Evolutionary conservation across 176 grass and related monocot species (phyloP).

Genomic region (Miscanthus lutarioriparius): DNA sequence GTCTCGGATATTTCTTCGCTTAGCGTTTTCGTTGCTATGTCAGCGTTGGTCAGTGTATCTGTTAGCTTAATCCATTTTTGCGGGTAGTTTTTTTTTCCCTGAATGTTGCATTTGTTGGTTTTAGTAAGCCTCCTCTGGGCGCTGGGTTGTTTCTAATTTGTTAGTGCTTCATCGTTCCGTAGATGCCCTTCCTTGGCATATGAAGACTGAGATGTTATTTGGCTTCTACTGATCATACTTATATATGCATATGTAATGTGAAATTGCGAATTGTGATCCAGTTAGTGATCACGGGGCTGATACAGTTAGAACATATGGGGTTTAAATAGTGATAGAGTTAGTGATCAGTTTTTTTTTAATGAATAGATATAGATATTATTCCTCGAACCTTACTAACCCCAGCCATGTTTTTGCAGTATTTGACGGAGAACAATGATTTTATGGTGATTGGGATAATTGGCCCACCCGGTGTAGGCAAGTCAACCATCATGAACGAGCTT

Average conservation of each 20-base stretch:
- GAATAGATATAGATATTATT: not conserved
- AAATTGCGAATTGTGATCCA: not conserved
- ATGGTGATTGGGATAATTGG: constrained; percentile 89
- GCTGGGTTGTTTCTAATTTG: not conserved
- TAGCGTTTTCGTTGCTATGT: not conserved
- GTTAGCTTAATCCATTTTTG: not conserved
- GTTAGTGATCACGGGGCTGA: not conserved
- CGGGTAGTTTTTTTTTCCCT: not conserved
- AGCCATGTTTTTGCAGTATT: constrained; percentile 47
- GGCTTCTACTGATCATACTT: not conserved
- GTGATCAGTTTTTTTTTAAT: not conserved
- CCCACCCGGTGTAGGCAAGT: constrained; percentile 82
- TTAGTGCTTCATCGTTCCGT: not conserved
- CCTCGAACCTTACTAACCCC: not conserved
- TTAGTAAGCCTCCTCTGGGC: not conserved
- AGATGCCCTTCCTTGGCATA: not conserved
- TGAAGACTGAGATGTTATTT: not conserved
- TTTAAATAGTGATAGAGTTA: not conserved
- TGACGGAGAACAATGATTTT: constrained; percentile 96
- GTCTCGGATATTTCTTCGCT: not conserved
- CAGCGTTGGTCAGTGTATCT: not conserved
- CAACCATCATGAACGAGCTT: constrained; percentile 85
- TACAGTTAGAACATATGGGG: not conserved
- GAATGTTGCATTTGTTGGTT: not conserved
- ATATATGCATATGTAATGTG: not conserved